Evolutionary conservation across 768 basidiomycete species (phyloP).

Genomic region (Myochromella boudieri): DNA sequence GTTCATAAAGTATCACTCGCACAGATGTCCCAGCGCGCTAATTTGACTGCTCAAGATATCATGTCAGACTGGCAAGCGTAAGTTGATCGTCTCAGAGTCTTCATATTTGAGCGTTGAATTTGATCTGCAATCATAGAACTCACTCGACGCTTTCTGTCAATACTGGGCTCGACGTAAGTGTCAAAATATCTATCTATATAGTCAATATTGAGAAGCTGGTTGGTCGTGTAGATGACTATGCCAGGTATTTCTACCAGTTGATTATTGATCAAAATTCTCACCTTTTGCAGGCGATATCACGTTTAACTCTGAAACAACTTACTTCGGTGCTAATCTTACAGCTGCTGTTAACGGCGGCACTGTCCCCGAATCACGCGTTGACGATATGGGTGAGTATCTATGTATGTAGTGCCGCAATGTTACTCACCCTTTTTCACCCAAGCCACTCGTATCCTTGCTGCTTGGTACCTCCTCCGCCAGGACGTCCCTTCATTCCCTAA

Average conservation of each 20-base stretch:
- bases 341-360: slow-evolving; percentile 69
- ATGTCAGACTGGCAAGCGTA: slow-evolving; percentile 77
- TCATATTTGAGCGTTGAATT: not conserved
- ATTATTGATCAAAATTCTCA: slow-evolving; percentile 11
- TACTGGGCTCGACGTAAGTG: slow-evolving; percentile 62
- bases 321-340: slow-evolving; percentile 69
- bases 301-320: slow-evolving; percentile 49
- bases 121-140: slow-evolving; percentile 28
- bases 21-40: not conserved
- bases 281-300: slow-evolving; percentile 36
- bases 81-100: no score
- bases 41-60: slow-evolving; percentile 37
- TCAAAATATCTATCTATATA: not conserved
- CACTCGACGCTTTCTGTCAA: slow-evolving; percentile 60
- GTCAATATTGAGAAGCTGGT: not conserved
- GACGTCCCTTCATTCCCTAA: slow-evolving; percentile 60
- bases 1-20: slow-evolving; percentile 16
- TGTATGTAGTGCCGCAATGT: slow-evolving; percentile 16
- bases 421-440: slow-evolving; percentile 7
- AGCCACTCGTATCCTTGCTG: slow-evolving; percentile 75
- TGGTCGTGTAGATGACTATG: slow-evolving; percentile 61
- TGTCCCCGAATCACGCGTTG: slow-evolving; percentile 61
- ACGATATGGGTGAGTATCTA: slow-evolving; percentile 69
- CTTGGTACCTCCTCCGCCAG: slow-evolving; percentile 68
- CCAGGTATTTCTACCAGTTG: slow-evolving; percentile 49